phyloP scores from a whole-genome alignment of 139 green algal species.

The Picochlorum sp. region DNA sequence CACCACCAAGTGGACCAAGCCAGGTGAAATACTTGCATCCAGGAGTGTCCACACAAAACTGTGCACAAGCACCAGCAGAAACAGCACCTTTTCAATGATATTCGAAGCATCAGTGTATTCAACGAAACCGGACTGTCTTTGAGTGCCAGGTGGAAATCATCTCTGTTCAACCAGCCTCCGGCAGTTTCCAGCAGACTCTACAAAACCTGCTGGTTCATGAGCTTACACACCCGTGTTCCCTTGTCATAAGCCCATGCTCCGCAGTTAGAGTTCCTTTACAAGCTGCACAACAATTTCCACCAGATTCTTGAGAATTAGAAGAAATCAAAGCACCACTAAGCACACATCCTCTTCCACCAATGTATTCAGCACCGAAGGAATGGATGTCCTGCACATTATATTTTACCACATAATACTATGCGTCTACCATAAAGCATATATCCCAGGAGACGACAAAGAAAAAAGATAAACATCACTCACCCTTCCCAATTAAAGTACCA shows the following conservation, averaged over 20 bases:
- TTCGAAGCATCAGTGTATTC: neutral
- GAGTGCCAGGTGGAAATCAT: neutral
- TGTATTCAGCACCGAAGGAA: neutral
- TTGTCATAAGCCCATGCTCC: neutral
- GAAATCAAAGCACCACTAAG: neutral
- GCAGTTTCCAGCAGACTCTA: neutral
- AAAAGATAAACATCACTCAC: neutral
- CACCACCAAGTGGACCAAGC: neutral
- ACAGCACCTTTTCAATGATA: neutral
- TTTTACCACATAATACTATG: neutral
- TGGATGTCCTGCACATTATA: neutral
- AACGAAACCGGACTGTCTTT: neutral
- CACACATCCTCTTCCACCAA: neutral
- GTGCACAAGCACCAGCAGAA: neutral
- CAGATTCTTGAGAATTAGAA: neutral
- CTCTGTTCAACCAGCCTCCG: neutral
- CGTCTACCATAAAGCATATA: too few relatives aligned
- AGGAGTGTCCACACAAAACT: neutral
- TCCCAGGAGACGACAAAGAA: neutral
- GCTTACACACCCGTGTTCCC: neutral
- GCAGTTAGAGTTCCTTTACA: neutral
- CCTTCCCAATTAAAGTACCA: slow-evolving; percentile 3
- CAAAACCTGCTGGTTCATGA: neutral
- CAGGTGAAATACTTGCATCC: slow-evolving; percentile 1
- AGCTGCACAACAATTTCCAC: neutral